Evolutionary conservation across 2,329 filamentous ascomycete genomes (phyloP).

Genomic region (Zasmidium cellare): DNA sequence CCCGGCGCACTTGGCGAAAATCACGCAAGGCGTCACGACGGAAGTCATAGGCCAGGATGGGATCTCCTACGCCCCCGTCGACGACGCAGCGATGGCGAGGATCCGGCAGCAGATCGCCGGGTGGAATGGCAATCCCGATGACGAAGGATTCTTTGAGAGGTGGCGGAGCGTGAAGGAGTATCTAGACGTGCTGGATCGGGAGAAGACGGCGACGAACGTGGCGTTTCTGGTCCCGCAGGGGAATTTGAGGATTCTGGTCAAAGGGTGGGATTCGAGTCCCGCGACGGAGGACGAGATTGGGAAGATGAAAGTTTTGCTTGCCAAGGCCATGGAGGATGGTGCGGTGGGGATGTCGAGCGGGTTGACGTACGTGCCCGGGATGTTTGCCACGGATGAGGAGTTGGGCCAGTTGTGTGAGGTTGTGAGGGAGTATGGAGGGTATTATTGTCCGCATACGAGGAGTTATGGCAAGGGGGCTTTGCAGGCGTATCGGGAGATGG

Average conservation of each 20-base stretch:
- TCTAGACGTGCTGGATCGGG: conserved; percentile 26
- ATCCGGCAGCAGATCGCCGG: conserved; percentile 32
- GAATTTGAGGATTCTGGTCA: conserved; percentile 30
- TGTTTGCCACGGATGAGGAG: conserved; percentile 27
- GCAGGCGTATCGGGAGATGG: conserved; percentile 30
- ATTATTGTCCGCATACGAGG: conserved; percentile 31
- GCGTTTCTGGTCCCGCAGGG: conserved; percentile 32
- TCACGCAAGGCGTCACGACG: conserved; percentile 30
- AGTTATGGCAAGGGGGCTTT: conserved; percentile 31
- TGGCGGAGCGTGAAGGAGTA: conserved; percentile 30
- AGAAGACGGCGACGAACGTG: conserved; percentile 28
- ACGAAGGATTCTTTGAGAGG: conserved; percentile 27
- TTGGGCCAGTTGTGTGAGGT: conserved; percentile 27
- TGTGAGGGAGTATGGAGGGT: conserved; percentile 27
- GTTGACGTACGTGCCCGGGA: conserved; percentile 31
- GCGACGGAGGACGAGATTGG: conserved; percentile 25
- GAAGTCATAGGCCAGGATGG: conserved; percentile 34
- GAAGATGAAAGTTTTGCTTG: conserved; percentile 24
- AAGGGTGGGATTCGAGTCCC: conserved; percentile 26
- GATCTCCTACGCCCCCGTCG: conserved; percentile 30
- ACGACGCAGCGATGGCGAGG: conserved; percentile 23
- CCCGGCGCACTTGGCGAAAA: conserved; percentile 28
- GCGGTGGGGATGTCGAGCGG: conserved; percentile 31
- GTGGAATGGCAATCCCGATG: conserved; percentile 32
- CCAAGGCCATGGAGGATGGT: conserved; percentile 24